A percentile compares a stretch with the other conserved stretches of the same genome.
phyloP scores from a whole-genome alignment of 768 basidiomycete genomes.

The Collybiopsis luxurians region DNA sequence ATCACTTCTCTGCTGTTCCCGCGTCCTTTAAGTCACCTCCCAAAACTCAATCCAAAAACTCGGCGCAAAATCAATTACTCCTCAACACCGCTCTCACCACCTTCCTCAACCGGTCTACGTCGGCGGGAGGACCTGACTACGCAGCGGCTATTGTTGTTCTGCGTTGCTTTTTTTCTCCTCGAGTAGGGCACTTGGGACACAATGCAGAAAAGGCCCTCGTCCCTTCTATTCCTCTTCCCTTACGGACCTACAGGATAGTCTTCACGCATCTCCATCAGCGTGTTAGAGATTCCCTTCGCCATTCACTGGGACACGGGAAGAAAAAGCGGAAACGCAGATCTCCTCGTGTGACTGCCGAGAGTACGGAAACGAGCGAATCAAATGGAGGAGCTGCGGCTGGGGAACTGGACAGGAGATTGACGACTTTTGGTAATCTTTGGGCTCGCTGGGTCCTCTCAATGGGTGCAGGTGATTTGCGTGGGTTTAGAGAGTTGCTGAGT shows the following conservation, averaged over 20 bases:
- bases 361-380: no score
- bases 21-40: no score
- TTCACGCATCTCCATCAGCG: not conserved
- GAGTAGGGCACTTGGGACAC: no score
- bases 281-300: not conserved
- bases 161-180: not conserved
- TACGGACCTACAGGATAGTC: not conserved
- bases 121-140: not conserved
- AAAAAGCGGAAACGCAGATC: no score
- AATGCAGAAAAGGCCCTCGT: not conserved
- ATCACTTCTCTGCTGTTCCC: not conserved
- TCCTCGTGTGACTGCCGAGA: no score
- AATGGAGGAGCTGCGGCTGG: no score
- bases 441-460: not conserved
- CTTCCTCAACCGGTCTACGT: not conserved
- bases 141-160: not conserved
- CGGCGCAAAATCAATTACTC: not conserved
- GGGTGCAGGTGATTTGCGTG: not conserved
- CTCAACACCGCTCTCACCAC: slow-evolving; percentile 1
- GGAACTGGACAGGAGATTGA: no score
- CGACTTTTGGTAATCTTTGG: not conserved
- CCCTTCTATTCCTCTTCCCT: not conserved
- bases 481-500: not conserved
- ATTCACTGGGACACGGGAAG: not conserved
- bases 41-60: not conserved